phyloP scores from a whole-genome alignment of 768 basidiomycete genomes.

The Panellus pusillus region DNA sequence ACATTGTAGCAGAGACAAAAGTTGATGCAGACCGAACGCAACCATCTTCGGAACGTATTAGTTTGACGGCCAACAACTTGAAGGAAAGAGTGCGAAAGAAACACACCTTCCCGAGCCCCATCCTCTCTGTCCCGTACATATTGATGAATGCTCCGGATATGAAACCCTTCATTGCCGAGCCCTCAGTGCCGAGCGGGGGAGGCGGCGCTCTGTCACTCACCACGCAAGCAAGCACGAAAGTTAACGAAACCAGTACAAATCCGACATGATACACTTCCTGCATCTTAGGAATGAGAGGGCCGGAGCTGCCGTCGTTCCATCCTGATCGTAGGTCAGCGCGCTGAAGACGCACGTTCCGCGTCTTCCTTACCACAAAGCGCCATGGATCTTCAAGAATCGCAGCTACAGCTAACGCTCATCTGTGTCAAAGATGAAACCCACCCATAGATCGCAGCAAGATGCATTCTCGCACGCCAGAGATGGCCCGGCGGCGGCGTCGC shows the following conservation, averaged over 20 bases:
- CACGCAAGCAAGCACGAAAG: slow-evolving; percentile 40
- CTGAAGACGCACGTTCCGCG: too few species aligned
- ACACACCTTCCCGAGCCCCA: slow-evolving; percentile 49
- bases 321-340: not conserved
- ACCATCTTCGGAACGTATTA: slow-evolving; percentile 9
- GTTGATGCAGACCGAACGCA: slow-evolving; percentile 20
- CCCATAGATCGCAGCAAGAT: slow-evolving; percentile 9
- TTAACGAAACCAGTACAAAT: slow-evolving; percentile 50
- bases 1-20: not conserved
- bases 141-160: slow-evolving; percentile 47
- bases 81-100: too few species aligned
- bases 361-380: slow-evolving; percentile 1
- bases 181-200: not conserved
- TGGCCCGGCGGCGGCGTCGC: not conserved
- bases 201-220: slow-evolving; percentile 21
- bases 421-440: not conserved
- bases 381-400: not conserved
- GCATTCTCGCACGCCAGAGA: slow-evolving; percentile 1
- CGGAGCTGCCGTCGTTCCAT: slow-evolving; percentile 9
- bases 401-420: not conserved
- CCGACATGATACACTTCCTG: slow-evolving; percentile 28
- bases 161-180: slow-evolving; percentile 39
- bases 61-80: not conserved
- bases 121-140: slow-evolving; percentile 42
- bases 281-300: slow-evolving; percentile 18